Conservation (phyloP, 192 early-diverging fungal species). For the Rhizophagus sp. region DNA sequence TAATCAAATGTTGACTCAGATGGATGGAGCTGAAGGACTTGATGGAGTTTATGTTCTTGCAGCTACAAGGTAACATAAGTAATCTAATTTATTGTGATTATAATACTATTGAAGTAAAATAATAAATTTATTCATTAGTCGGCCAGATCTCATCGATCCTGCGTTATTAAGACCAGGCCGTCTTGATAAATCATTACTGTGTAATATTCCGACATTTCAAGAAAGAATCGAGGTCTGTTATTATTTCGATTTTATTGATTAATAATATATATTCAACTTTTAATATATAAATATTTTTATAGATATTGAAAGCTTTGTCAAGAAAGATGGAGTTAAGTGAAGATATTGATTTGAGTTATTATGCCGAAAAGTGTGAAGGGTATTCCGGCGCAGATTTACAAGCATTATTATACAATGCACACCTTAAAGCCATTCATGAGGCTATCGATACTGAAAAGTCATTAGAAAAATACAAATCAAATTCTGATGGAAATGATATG, state of each 20-base stretch:
- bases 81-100: neutral
- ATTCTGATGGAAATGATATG: slow-evolving; percentile 34
- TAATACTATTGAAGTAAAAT: neutral
- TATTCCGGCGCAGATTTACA: slow-evolving; percentile 95
- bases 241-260: neutral
- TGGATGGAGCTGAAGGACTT: slow-evolving; percentile 98
- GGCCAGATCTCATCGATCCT: slow-evolving; percentile 85
- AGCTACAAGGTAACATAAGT: slow-evolving; percentile 67
- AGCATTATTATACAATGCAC: slow-evolving; percentile 89
- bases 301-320: slow-evolving; percentile 80
- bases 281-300: neutral
- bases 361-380: slow-evolving; percentile 69
- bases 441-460: slow-evolving; percentile 51
- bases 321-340: slow-evolving; percentile 66
- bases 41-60: slow-evolving; percentile 96
- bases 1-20: slow-evolving; percentile 97
- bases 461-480: slow-evolving; percentile 40
- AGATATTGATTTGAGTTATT: slow-evolving; percentile 60
- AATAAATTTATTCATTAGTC: slow-evolving; percentile 41
- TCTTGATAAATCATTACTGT: slow-evolving; percentile 82
- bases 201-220: slow-evolving; percentile 72
- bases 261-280: no score
- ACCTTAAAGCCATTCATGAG: slow-evolving; percentile 86
- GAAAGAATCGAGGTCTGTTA: slow-evolving; percentile 70
- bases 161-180: slow-evolving; percentile 80